Base-by-base conservation (phyloP, 106 monocot genomes). In the Dioscorea alata region DNA sequence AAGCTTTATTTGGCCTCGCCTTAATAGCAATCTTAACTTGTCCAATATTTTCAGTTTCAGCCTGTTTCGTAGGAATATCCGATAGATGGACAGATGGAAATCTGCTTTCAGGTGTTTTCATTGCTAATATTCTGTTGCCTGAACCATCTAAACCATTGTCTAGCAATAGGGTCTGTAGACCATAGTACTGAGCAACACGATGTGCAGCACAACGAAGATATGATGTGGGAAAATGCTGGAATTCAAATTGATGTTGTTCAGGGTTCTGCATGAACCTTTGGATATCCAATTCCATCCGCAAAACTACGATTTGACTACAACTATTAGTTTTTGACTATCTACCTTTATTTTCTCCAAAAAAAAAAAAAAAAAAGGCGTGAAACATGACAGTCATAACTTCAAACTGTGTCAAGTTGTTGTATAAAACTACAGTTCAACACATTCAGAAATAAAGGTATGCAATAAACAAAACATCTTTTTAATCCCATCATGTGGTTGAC, bases 211-310 rank as follows among this genome's bases (percentile, higher is more conserved):
- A 83, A 50, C 89, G 75, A 28, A 92, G 86, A 51, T 92, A 97
- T 13, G 96, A 97, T 69, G 92, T 92, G 16, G 89, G 89, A 32
- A 89, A 81, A 64, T 86, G 82, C 75, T 78, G 89, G 73, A 97
- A 97, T 75, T 97, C 92, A 81, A 92, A 97, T 51, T 92, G 92
- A 17, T 80, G 69, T 51, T 83, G 84, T 28, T 85, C 76, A 48
- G 82, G 54, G 51, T 73, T 87, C 75, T 86, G 88, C 67, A 92
- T 74, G 70, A 97, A 97, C 61, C 72, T 82, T 57, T 89, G 92
- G 42, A 97, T 89, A 59, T 92, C 96, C 79, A 97, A 61, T 71
- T 92, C 96, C 96, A 97, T 92, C 49, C 96, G 77, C 33, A 97
- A 63, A 78, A 97, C 96, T 97, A 63, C 61, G 87, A 48, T 50